These are phyloP conservation scores for Fusarium sp. DNA, from an alignment of 2,329 filamentous ascomycete species.

Conservation along the genomic window DNA sequence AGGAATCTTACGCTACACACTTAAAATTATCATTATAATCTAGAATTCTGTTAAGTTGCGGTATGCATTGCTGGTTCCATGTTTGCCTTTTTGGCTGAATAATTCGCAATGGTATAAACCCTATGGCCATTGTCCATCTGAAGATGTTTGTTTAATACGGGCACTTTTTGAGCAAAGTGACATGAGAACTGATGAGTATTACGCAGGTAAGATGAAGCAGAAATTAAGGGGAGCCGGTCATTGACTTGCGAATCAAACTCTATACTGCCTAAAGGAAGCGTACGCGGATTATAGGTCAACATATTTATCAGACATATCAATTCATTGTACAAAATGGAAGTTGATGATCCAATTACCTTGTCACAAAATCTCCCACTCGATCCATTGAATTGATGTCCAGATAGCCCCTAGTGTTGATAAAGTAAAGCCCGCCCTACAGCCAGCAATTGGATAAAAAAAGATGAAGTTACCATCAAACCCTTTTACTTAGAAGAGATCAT, in stretches of 20 bases:
- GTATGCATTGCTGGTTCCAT: background rate
- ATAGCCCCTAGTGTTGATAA: background rate
- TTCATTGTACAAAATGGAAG: background rate
- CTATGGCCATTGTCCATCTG: background rate
- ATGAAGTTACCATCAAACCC: background rate
- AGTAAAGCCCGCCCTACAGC: background rate
- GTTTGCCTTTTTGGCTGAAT: background rate
- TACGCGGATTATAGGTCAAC: background rate
- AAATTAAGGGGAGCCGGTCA: background rate
- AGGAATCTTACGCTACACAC: background rate
- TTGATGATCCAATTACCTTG: background rate
- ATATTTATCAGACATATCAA: background rate
- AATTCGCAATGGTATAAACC: background rate
- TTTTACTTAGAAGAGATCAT: slow-evolving; percentile 77
- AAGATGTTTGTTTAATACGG: background rate
- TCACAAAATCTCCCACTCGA: background rate
- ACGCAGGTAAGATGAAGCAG: background rate
- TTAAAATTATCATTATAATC: background rate
- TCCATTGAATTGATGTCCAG: background rate
- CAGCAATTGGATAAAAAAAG: background rate
- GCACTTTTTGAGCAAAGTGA: background rate
- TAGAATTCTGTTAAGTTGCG: background rate
- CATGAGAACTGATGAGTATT: background rate
- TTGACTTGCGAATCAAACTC: background rate
- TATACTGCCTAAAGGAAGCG: background rate